Conservation (phyloP, 805 yeast genomes). For the Nakazawaea populi region DNA sequence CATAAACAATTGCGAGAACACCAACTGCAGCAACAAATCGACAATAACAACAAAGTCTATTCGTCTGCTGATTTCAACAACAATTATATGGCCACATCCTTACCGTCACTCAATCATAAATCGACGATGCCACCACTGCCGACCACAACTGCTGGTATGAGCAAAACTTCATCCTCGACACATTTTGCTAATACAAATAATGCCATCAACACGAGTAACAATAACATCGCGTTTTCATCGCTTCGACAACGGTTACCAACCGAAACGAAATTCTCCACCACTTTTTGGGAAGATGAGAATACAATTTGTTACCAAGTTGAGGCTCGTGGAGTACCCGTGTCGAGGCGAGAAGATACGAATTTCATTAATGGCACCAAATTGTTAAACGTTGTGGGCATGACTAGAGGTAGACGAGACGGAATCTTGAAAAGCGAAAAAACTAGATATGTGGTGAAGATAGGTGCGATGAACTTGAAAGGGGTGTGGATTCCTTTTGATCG, state of each 20-base stretch:
- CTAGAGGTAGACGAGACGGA: constrained; percentile 84
- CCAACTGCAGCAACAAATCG: neutral
- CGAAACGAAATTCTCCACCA: constrained; percentile 4
- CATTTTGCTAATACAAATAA: too few species aligned
- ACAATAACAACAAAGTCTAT: neutral
- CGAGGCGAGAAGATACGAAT: constrained; percentile 78
- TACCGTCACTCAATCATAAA: neutral
- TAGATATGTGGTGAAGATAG: constrained; percentile 78
- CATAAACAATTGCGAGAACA: neutral
- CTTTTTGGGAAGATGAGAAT: constrained; percentile 77
- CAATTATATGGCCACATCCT: neutral
- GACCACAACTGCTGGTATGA: too few species aligned
- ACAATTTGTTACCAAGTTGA: constrained; percentile 83
- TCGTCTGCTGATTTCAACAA: neutral
- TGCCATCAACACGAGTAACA: neutral
- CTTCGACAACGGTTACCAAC: neutral
- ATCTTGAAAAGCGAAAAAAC: constrained; percentile 70
- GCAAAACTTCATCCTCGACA: too few species aligned
- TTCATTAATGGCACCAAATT: constrained; percentile 84
- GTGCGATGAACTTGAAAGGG: constrained; percentile 84
- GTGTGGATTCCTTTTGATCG: constrained; percentile 88
- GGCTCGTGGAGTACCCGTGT: constrained; percentile 74
- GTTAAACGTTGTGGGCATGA: constrained; percentile 80
- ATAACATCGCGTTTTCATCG: neutral
- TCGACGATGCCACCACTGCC: too few species aligned